Evolutionary conservation across 768 basidiomycete species (phyloP), one percentile per base, ranked within the genome.

Genomic region (Gloeopeniophorella convolvens): DNA sequence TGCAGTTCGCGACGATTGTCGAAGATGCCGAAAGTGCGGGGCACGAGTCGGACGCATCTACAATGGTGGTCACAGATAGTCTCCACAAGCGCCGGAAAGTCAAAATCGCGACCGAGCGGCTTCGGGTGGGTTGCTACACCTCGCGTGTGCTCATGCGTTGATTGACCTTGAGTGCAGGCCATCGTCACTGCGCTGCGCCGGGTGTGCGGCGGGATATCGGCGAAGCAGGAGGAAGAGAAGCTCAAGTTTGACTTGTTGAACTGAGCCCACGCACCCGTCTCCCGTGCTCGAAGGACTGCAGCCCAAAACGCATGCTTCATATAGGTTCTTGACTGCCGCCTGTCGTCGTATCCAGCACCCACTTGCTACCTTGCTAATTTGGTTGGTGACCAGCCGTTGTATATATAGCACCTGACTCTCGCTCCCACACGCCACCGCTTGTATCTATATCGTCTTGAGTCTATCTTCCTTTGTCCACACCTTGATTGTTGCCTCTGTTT

Each of bases 181-280:
- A 41, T 42, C 34, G 32, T 53, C 28, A 41, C 48, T 46, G 43
- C 51, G 21, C 12, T 53, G 26, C 51, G 46, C 3, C 41, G 51
- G 1, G 42, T 53, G 28, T 53, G 48, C 27, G 40, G 51, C 16
- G 34, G 51, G 24, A 48, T 15, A 9, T 47, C 51, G 16, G 51
- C 37, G 41, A 48, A 42, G 34, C 40, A 53, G 43, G 23, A 45
- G 45, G 51, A 53, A 48, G 34, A 48, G 46, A 48, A 42, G 40
- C 23, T 53, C 23, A 27, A 37, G n/a, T 53, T 53, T 32, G 51
- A 48, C 8, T 23, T 42, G 45, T 42, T 47, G 23, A 53, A 53
- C 26, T 48, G 35, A 53, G 51, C 4, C 40, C 28, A 48, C 12
- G 28, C 27, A 20, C 33, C 18, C 5, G 24, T 32, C 31, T 15